Evolutionary conservation across 116 monocot species (phyloP), one percentile per base, ranked within the genome.

Genomic region (Cymodocea nodosa): DNA sequence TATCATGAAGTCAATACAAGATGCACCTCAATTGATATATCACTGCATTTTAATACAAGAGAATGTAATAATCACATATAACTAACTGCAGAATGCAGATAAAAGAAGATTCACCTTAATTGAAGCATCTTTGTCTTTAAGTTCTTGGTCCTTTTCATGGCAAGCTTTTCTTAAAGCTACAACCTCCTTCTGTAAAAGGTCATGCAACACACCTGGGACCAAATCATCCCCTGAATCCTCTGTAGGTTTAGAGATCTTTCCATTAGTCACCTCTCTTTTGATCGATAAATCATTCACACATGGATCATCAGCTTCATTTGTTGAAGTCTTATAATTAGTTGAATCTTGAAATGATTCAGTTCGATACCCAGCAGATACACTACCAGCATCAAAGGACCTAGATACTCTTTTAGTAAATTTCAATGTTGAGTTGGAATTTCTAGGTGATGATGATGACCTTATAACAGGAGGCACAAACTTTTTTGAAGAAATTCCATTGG

Each of bases 101-200:
- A n/a, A n/a, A n/a, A n/a, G 4, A 52, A 35, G n/a, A n/a, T n/a
- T 52, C 75, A 94, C 89, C 82, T 89, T 84, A 54, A 89, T 82
- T 23, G 94, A 77, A 66, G 67, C 73, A 75, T 89, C 84, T 73
- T 80, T 94, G 77, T 87, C 89, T 74, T 75, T 89, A 49, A 94
- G 68, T 68, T 62, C 70, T 65, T 84, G 84, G 49, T 94, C 93
- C 71, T 82, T 89, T 39, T 89, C 93, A 68, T 78, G 79, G 57
- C 81, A 86, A 39, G 81, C 77, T 76, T 83, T 93, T 71, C 89
- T 85, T 63, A 93, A 74, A 70, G 76, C 55, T 66, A 93, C 63
- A 16, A 89, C 93, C 77, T 89, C 89, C 74, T 85, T 93, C 58
- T 93, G 88, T 30, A 93, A 69, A 70, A 85, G 72, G 56, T 93